Base-by-base conservation (phyloP, 352 stramenopile species). In the Globisporangium canariense region DNA sequence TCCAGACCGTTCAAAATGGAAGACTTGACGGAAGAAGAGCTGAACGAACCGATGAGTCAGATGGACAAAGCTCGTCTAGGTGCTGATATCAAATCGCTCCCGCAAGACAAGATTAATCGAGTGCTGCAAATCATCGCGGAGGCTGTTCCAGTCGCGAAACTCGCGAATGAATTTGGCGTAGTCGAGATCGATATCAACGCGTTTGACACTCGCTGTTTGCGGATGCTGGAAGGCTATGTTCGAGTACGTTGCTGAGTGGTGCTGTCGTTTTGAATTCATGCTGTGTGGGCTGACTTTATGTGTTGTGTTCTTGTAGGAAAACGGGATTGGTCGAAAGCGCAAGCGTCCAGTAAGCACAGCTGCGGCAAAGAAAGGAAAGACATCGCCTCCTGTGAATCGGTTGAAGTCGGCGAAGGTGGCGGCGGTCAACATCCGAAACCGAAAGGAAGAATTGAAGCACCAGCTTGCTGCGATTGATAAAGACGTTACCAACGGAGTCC, bases 101-200 rank as follows among this genome's bases (percentile, higher is more conserved):
- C 88, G 0, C 81, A 93, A 67, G 86, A 96, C 56, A 96, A 96
- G 58, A 92, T 96, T 62, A 93, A 93, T 60, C 79, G 88, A 47
- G 84, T 96, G 16, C 79, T 96, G 14, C 88, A 96, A 64, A 94
- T 96, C 53, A 96, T 96, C 66, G 80, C 86, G 4, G 88, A 96
- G 63, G 85, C 86, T 38, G 82, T 96, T 60, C 88, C 86, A n/a
- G 80, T 94, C 45, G 79, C 85, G 16, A 93, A 91, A 34, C 70
- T 94, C 40, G 83, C 83, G 10, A 91, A 94, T 57, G 86, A 92
- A 62, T 86, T 90, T 54, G 81, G 91, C 53, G 88, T 94, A 83
- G 81, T 96, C 60, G 88, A 96, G 73, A 85, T 96, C 76, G 88
- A 96, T 55, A 91, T 96, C 70, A 94, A 94, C 64, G 83, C 85